Percentiles rank a stretch among this genome's conserved stretches.
These are phyloP conservation scores for Chrysopogon serrulatus DNA, from an alignment of 176 grass and related monocot genomes.

Conservation along the genomic window DNA sequence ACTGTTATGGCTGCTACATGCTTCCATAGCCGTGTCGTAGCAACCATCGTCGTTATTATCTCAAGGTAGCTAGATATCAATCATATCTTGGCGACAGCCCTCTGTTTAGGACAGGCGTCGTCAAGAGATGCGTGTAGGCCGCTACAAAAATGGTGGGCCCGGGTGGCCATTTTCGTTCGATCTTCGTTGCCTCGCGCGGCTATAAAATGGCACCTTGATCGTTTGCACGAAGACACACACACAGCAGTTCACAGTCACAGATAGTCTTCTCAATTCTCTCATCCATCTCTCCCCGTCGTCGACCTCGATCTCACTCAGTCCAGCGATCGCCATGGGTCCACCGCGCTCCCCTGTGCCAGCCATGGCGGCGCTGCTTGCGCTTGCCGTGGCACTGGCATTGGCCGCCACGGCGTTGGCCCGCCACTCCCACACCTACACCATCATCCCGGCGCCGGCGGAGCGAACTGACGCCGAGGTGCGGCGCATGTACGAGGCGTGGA, in stretches of 20 bases:
- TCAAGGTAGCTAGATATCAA: background rate
- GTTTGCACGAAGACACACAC: background rate
- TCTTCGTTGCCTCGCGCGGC: background rate
- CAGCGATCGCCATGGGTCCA: background rate
- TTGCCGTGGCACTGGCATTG: background rate
- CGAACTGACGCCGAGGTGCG: background rate
- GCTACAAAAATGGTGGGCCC: background rate
- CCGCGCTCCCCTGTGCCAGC: background rate
- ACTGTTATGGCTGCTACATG: background rate
- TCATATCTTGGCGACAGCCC: background rate
- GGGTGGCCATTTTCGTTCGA: background rate
- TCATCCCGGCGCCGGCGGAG: background rate
- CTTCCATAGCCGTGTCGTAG: background rate
- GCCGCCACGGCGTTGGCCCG: background rate
- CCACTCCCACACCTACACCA: background rate
- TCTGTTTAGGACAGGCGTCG: background rate
- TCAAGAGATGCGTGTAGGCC: background rate
- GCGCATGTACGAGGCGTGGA: slow-evolving; percentile 22
- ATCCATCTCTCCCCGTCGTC: background rate
- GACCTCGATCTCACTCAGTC: background rate
- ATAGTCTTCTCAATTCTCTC: background rate
- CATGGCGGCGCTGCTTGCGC: background rate
- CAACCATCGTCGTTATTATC: background rate
- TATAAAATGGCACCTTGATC: background rate
- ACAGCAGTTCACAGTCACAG: background rate